These are phyloP conservation scores for Rhodomyrtus psidioides DNA, from an alignment of 441 rosid species.

Conservation along the genomic window DNA sequence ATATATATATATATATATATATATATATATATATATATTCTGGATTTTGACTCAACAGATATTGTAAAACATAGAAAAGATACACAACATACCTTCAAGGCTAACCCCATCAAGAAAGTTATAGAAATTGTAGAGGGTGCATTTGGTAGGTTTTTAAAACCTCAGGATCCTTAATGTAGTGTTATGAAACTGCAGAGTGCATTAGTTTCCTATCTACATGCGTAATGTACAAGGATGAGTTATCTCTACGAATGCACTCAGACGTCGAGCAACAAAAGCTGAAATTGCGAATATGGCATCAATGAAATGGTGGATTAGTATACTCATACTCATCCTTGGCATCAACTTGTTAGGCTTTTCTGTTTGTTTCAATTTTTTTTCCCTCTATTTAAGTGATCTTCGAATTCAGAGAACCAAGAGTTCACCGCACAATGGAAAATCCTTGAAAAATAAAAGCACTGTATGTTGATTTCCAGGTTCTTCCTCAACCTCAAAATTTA, in stretches of 20 bases:
- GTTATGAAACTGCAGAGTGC: background rate
- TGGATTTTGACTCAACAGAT: too few relatives aligned
- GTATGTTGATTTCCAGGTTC: background rate
- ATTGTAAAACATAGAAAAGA: background rate
- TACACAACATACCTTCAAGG: background rate
- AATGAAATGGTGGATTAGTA: background rate
- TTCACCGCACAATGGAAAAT: background rate
- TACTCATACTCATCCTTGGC: background rate
- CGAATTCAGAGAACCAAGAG: background rate
- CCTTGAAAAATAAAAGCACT: background rate
- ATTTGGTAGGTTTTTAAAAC: background rate
- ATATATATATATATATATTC: too few relatives aligned
- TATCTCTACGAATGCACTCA: background rate
- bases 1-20: too few relatives aligned
- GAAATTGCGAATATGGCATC: background rate
- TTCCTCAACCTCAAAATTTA: background rate
- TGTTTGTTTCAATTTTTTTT: background rate
- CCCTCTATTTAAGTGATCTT: background rate
- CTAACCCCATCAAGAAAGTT: background rate
- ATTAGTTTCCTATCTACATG: background rate
- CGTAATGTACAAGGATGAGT: background rate
- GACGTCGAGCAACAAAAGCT: background rate
- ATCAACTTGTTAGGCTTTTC: background rate
- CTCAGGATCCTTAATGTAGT: background rate
- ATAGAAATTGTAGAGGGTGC: background rate